These are phyloP conservation scores for Carallia pectinifolia DNA, from an alignment of 345 rosid genomes.

Conservation along the genomic window DNA sequence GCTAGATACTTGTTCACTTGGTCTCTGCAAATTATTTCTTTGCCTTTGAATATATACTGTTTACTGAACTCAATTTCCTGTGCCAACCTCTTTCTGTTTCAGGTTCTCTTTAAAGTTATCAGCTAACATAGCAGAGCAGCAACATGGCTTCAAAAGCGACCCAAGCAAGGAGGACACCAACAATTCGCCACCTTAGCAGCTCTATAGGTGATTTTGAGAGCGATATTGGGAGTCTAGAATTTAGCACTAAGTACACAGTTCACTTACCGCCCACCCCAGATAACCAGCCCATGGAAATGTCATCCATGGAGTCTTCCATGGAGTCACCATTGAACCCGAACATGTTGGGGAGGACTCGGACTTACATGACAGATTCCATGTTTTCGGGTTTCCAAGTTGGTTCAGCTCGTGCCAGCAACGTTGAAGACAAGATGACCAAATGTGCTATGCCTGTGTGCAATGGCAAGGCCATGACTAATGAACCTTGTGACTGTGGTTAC, in stretches of 20 bases:
- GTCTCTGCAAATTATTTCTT: neutral
- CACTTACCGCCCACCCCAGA: slow-evolving; percentile 67
- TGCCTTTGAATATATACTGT: neutral
- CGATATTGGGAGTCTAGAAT: slow-evolving; percentile 41
- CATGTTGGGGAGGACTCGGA: neutral
- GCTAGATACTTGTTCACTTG: too few species aligned
- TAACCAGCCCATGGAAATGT: slow-evolving; percentile 36
- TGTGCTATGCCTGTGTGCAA: slow-evolving; percentile 46
- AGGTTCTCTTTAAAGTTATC: slow-evolving; percentile 17
- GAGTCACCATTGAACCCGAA: neutral
- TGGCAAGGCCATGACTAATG: slow-evolving; percentile 32
- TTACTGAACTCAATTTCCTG: too few species aligned
- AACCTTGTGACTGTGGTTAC: slow-evolving; percentile 49
- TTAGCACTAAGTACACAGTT: slow-evolving; percentile 41
- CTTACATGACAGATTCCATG: slow-evolving; percentile 36
- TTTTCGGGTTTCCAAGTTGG: slow-evolving; percentile 44
- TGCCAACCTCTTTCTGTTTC: slow-evolving; percentile 6
- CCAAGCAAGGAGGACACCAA: slow-evolving; percentile 17
- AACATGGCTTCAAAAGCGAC: slow-evolving; percentile 39
- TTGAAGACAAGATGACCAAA: slow-evolving; percentile 38
- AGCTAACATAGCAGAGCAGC: slow-evolving; percentile 1
- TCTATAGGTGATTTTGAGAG: slow-evolving; percentile 48
- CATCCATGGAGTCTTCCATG: too few species aligned
- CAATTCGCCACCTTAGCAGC: slow-evolving; percentile 39
- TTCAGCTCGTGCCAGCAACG: slow-evolving; percentile 31